phyloP scores from a whole-genome alignment of 495 filamentous ascomycete species.

The Podospora didyma region DNA sequence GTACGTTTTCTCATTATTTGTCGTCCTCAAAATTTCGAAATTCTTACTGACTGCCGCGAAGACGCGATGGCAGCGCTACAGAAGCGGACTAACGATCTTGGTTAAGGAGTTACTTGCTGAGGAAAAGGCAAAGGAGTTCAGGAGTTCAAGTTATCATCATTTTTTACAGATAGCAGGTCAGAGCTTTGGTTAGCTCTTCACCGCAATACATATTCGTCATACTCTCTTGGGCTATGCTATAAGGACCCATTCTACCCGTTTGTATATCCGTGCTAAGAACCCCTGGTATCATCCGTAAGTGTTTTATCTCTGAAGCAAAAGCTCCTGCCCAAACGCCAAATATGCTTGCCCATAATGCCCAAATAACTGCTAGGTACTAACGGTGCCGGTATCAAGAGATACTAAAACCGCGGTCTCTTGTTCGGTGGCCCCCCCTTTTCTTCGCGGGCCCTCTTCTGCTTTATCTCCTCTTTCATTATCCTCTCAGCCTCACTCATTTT shows the following conservation, averaged over 20 bases:
- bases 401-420: conserved; percentile 38
- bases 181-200: too few relatives aligned
- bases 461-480: conserved; percentile 84
- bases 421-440: conserved; percentile 27
- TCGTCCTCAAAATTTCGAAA: background rate
- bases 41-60: conserved; percentile 11
- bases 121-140: background rate
- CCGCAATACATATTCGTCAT: too few relatives aligned
- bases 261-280: background rate
- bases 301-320: background rate
- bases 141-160: background rate
- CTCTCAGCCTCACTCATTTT: conserved; percentile 87
- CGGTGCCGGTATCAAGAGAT: too few relatives aligned
- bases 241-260: background rate
- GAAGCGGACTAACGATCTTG: conserved; percentile 32
- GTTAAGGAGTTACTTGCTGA: background rate
- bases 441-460: conserved; percentile 60
- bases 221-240: background rate
- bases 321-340: conserved; percentile 5
- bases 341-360: background rate
- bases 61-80: conserved; percentile 49
- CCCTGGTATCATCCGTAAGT: background rate
- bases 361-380: too few relatives aligned
- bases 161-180: too few relatives aligned
- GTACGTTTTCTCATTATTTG: conserved; percentile 30